These are phyloP conservation scores for Leptomonas seymouri DNA, from an alignment of 208 protist species.

Conservation along the genomic window DNA sequence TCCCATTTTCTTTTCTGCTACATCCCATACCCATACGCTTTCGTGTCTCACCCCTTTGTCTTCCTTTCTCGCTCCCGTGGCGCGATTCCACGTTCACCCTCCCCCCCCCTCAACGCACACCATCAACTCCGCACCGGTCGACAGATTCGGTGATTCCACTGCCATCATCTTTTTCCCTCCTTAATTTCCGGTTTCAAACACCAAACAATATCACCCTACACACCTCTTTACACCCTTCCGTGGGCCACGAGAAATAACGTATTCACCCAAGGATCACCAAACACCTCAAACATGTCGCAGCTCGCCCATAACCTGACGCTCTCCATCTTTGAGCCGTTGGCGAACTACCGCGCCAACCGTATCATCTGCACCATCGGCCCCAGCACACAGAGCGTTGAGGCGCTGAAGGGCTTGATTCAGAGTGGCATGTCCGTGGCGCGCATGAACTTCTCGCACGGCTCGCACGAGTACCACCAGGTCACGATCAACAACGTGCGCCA, in stretches of 20 bases:
- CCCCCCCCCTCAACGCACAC: neutral
- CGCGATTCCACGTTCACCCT: neutral
- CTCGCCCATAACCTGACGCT: slow-evolving; percentile 87
- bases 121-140: neutral
- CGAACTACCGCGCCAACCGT: slow-evolving; percentile 83
- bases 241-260: too few species aligned
- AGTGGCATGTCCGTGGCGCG: slow-evolving; percentile 97
- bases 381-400: slow-evolving; percentile 94
- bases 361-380: slow-evolving; percentile 98
- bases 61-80: neutral
- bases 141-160: slow-evolving; percentile 1
- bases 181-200: neutral
- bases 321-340: slow-evolving; percentile 87
- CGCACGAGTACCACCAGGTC: slow-evolving; percentile 95
- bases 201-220: neutral
- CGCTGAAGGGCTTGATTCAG: slow-evolving; percentile 91
- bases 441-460: slow-evolving; percentile 98
- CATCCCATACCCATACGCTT: too few species aligned
- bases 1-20: too few species aligned
- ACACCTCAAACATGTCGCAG: slow-evolving; percentile 67
- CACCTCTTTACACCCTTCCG: too few species aligned
- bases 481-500: slow-evolving; percentile 96
- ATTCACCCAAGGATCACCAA: too few species aligned
- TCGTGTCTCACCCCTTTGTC: neutral
- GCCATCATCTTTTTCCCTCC: neutral